Evolutionary conservation across 495 filamentous ascomycete species (phyloP), one percentile per base, ranked within the genome.

Genomic region (Cenococcum geophilum): DNA sequence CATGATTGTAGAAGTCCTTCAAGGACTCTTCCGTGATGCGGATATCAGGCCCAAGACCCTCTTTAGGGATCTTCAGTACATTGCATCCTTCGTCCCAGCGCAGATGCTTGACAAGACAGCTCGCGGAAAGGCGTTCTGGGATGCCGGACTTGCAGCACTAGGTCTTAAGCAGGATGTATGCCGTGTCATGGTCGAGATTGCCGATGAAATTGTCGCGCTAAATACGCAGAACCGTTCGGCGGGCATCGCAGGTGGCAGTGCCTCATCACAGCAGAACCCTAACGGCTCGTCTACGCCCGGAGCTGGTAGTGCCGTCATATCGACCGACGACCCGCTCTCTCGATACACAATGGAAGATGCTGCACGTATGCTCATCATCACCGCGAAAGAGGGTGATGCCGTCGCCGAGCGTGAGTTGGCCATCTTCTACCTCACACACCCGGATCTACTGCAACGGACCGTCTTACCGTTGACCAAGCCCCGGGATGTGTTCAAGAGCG

Each of bases 41-140:
- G 81, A 86, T 12, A 80, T 92, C 58, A 86, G 93, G 48, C 92
- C 93, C 0, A 89, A 87, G 73, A 92, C 92, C 0, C 79, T 98
- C 0, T 97, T 96, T 78, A 89, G 93, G 27, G 93, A 98, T 70
- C 76, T 98, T 9, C 93, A 98, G 70, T 96, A 89, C 70, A 95
- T 98, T 65, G 90, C 92, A 3, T 86, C 93, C 0, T 96, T 98
- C 69, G 87, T 97, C 23, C 88, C 93, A 6, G 76, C 85, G 9
- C 80, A 85, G 6, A 83, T 88, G 8, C 80, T 98, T 12, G 91
- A 93, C 76, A 88, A 89, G 64, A 92, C 87, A 0, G 87, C 92
- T 54, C 83, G 85, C 40, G 92, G 90, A 36, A 96, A 92, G 63
- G 91, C 93, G 0, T 98, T 97, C 73, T 91, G 95, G 83, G 90